Evolutionary conservation across 208 protist species (phyloP).

Genomic region (Leishmania amazonensis): DNA sequence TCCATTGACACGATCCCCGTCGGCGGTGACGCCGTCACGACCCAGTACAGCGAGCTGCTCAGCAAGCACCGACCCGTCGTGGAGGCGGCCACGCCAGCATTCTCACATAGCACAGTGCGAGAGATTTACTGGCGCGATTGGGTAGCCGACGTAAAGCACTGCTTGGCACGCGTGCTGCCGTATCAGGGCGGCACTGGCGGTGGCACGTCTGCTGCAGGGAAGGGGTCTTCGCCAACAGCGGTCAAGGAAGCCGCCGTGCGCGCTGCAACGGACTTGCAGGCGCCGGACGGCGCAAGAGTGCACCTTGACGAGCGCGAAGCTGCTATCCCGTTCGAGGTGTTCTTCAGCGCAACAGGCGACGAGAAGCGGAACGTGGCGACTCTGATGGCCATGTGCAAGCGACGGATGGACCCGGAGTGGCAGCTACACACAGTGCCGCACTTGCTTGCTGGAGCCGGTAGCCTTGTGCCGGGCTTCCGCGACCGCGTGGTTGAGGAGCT

Average conservation of each 20-base stretch:
- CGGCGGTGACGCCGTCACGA: constrained; percentile 61
- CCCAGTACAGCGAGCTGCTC: constrained; percentile 40
- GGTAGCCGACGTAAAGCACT: constrained; percentile 45
- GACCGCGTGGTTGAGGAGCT: constrained; percentile 62
- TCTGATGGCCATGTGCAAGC: constrained; percentile 52
- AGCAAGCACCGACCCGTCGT: constrained; percentile 22
- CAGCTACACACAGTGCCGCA: constrained; percentile 70
- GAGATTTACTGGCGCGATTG: constrained; percentile 29
- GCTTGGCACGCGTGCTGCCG: constrained; percentile 22
- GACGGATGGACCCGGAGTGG: constrained; percentile 75
- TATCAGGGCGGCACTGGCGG: not conserved
- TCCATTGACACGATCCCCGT: constrained; percentile 50
- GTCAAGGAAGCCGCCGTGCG: not conserved
- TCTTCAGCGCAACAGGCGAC: constrained; percentile 40
- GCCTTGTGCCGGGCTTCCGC: constrained; percentile 47
- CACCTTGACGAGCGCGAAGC: constrained; percentile 24
- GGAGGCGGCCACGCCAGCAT: constrained; percentile 18
- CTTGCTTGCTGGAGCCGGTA: constrained; percentile 60
- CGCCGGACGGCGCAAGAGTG: constrained; percentile 27
- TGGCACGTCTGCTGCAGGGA: not conserved
- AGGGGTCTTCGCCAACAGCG: not conserved
- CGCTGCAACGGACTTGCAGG: constrained; percentile 12
- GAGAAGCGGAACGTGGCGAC: constrained; percentile 39
- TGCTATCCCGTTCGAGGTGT: constrained; percentile 54
- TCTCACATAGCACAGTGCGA: constrained; percentile 13